Conservation (phyloP, 2,329 filamentous ascomycete genomes). For the Venturia pyrina region DNA sequence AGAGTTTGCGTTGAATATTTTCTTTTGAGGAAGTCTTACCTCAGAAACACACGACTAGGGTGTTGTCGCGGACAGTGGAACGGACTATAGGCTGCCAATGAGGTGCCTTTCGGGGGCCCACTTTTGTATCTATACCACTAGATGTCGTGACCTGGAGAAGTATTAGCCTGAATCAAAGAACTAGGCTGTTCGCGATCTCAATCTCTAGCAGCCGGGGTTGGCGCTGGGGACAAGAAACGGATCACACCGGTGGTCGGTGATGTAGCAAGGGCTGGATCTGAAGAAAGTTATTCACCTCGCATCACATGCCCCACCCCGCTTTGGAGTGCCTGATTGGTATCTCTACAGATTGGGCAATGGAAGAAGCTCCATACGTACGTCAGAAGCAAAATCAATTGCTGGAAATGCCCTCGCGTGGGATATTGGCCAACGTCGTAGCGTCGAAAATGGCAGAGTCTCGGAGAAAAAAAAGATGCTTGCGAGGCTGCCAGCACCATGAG, state of each 20-base stretch:
- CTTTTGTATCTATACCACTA: conserved; percentile 1
- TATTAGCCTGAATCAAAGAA: conserved; percentile 1
- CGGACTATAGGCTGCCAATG: neutral
- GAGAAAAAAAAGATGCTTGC: neutral
- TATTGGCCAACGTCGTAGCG: neutral
- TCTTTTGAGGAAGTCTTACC: conserved; percentile 5
- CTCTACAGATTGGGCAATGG: neutral
- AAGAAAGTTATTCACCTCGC: neutral
- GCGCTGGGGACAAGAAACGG: neutral
- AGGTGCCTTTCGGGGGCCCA: neutral
- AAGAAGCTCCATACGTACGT: neutral
- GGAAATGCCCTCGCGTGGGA: neutral
- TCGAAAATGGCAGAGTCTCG: neutral
- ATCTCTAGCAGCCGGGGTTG: neutral
- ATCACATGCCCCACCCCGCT: neutral
- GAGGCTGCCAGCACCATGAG: neutral
- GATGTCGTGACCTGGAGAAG: neutral
- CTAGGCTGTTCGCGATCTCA: neutral
- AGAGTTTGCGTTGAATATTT: conserved; percentile 1
- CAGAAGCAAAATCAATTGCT: neutral
- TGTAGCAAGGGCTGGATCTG: conserved; percentile 1
- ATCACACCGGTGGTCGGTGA: neutral
- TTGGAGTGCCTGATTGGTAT: neutral
- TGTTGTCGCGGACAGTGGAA: conserved; percentile 3
- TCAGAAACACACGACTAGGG: neutral